Evolutionary conservation across 2,329 filamentous ascomycete species (phyloP), one percentile per base, ranked within the genome.

Genomic region (Talaromyces sp.): DNA sequence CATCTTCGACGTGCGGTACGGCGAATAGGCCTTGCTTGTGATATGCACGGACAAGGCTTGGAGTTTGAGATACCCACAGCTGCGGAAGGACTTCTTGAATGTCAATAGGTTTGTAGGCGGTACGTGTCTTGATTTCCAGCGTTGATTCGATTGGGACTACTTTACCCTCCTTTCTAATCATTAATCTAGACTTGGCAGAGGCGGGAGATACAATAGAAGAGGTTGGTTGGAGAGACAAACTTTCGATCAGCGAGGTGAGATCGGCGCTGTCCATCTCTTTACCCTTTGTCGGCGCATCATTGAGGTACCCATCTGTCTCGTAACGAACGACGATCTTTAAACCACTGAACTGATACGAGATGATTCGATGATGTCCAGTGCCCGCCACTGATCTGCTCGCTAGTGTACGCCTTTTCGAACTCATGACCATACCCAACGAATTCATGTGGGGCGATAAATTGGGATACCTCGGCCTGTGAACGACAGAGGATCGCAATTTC

Each of bases 11-110:
- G 58, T 68, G 39, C 43, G 75, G 72, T 13, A 47, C 31, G 6
- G 62, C 15, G 66, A 83, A 83, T 1, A 63, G 17, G 31, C 80
- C 80, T 1, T 66, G 63, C 2, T 67, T 52, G 66, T 83, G 79
- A 67, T 81, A 81, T 0, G 79, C 81, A 33, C 78, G 75, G n/a
- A 83, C 79, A 35, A 83, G 78, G 31, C 79, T 81, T 0, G 78
- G 77, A 0, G 81, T 83, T 70, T 83, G 81, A 5, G 79, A 82
- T 17, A 75, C 67, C 81, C 81, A 84, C 27, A 83, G 74, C 70
- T 82, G 80, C 2, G 79, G 66, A 27, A 73, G 73, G 37, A 82
- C 69, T 6, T 81, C 73, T 10, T 68, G 0, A 11, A 82, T 61
- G 2, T 67, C n/a, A 17, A 83, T 67, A 25, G 61, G 70, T 49